phyloP scores from a whole-genome alignment of 208 protist genomes.

The Trypanosoma mega region DNA sequence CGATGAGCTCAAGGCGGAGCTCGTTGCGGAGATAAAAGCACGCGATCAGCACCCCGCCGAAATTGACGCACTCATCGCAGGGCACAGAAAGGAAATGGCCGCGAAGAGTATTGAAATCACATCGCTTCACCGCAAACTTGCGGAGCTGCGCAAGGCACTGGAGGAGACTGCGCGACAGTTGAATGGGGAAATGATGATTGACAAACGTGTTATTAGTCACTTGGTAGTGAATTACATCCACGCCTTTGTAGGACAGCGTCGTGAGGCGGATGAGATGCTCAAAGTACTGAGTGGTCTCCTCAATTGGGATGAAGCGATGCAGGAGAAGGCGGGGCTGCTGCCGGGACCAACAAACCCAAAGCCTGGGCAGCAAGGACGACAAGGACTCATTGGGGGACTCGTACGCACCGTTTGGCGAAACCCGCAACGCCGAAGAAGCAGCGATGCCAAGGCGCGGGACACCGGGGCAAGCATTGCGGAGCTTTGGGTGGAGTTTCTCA shows the following conservation, averaged over 20 bases:
- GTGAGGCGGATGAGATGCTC: conserved; percentile 72
- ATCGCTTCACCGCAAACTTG: conserved; percentile 69
- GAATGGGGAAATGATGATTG: conserved; percentile 62
- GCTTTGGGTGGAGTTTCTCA: conserved; percentile 85
- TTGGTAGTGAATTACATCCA: conserved; percentile 86
- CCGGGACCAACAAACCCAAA: conserved; percentile 69
- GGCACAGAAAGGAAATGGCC: conserved; percentile 35
- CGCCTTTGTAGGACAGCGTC: conserved; percentile 40
- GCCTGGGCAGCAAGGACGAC: conserved; percentile 19
- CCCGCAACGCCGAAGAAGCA: conserved; percentile 12
- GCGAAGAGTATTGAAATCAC: conserved; percentile 65
- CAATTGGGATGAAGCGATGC: conserved; percentile 76
- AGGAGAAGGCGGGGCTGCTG: conserved; percentile 73
- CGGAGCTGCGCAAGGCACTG: conserved; percentile 59
- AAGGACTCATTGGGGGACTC: conserved; percentile 21
- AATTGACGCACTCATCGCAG: conserved; percentile 10
- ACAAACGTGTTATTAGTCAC: conserved; percentile 83
- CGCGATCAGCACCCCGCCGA: conserved; percentile 30
- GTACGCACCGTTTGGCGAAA: conserved; percentile 33
- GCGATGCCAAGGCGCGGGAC: background rate
- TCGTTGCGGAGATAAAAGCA: conserved; percentile 21
- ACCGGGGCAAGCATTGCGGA: conserved; percentile 36
- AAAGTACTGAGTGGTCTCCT: conserved; percentile 75
- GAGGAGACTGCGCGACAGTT: conserved; percentile 62
- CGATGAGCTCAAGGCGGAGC: conserved; percentile 36